Evolutionary conservation across 2,329 filamentous ascomycete genomes (phyloP), one percentile per base, ranked within the genome.

Genomic region (Annulohypoxylon truncatum): DNA sequence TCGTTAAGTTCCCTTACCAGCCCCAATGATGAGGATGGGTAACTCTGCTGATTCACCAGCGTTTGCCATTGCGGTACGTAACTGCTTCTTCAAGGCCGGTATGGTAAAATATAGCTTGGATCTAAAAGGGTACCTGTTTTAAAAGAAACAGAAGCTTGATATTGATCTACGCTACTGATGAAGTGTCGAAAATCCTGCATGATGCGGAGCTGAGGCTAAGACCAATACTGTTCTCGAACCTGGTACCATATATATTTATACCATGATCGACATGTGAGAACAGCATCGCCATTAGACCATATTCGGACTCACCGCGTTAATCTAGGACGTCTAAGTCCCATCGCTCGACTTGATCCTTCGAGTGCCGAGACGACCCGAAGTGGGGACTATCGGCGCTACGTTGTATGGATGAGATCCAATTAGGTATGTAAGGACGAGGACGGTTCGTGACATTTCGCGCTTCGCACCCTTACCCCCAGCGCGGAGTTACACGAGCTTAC

Each of bases 11-110:
- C 12, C 59, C 72, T 57, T 67, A 73, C 73, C 71, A 10, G 70
- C 69, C 22, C 73, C 73, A 31, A 75, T 73, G 33, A 75, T 73
- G 15, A 75, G 71, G 18, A 74, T 61, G 1, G 72, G 72, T 20
- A 75, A 67, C 29, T 67, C 51, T 3, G 24, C 50, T 29, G 42
- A 20, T 29, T 61, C 44, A 24, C 22, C 26, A 18, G 55, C 63
- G 40, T 54, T 47, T 9, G 66, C 31, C 69, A 71, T 71, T 55
- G 22, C 42, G 40, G n/a, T 40, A 18, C n/a, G n/a, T 28, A 28
- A 24, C 3, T 42, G 4, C 3, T 42, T 42, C 9, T 20, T 2
- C 3, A 42, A 2, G 9, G 22, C 22, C 15, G 10, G 42, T 35
- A 35, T 46, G 7, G 29, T 24, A 4, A 18, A 46, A 31, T 15